Percentiles rank a stretch among this genome's conserved stretches.
phyloP scores from a whole-genome alignment of 306 rosid genomes.

The Neltuma alba region DNA sequence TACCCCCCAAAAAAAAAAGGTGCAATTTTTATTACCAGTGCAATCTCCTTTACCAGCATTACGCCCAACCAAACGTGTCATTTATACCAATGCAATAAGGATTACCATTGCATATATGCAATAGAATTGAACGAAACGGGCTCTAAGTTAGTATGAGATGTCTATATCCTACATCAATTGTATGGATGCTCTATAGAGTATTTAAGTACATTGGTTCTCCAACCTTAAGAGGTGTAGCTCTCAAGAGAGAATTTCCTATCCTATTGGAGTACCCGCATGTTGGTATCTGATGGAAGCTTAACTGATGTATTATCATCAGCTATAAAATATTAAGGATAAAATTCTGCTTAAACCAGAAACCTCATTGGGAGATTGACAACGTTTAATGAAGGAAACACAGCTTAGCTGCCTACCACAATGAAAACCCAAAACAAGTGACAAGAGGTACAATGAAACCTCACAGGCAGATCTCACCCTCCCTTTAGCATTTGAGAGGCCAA shows the following conservation, averaged over 20 bases:
- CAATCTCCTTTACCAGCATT: no score
- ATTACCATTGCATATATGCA: no score
- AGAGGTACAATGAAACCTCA: no score
- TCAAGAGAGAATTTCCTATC: neutral
- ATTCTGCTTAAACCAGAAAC: neutral
- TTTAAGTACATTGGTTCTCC: neutral
- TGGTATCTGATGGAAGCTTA: neutral
- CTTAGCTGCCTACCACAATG: neutral
- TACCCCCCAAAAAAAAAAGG: no score
- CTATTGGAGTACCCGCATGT: neutral
- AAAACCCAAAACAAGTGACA: neutral
- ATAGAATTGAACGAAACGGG: no score
- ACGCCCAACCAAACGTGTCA: no score
- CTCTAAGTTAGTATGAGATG: neutral
- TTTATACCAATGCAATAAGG: no score
- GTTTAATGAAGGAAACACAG: neutral
- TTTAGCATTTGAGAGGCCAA: neutral
- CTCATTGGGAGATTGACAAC: neutral
- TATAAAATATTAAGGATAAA: neutral
- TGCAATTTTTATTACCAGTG: no score
- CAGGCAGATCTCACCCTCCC: neutral
- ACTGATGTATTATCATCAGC: neutral
- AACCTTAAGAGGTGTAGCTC: neutral
- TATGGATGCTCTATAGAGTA: neutral
- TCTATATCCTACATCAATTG: neutral